phyloP scores from a whole-genome alignment of 2,329 filamentous ascomycete species.

The Colletotrichum sp. region DNA sequence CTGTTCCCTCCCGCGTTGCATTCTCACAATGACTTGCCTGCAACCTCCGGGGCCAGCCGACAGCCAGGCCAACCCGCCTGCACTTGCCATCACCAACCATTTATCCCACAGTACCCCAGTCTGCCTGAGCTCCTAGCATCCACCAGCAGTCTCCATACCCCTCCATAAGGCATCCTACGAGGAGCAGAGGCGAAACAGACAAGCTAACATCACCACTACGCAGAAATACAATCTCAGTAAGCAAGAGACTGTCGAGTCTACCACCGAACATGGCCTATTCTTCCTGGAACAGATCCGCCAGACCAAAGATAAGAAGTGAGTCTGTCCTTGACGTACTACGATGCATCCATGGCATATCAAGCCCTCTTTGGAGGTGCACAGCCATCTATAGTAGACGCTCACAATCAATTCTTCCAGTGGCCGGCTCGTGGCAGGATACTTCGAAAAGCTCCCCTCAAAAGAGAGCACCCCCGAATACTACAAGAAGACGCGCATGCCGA shows the following conservation, averaged over 20 bases:
- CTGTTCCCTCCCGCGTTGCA: background rate
- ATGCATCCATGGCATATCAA: background rate
- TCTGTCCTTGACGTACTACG: slow-evolving; percentile 22
- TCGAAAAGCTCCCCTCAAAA: slow-evolving; percentile 73
- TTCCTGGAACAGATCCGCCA: slow-evolving; percentile 78
- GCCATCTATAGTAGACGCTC: background rate
- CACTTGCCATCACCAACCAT: background rate
- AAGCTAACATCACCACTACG: background rate
- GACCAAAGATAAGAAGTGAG: slow-evolving; percentile 83
- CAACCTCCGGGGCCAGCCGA: background rate
- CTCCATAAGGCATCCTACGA: background rate
- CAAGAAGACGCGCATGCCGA: slow-evolving; percentile 75
- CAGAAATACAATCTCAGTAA: slow-evolving; percentile 54
- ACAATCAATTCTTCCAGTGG: slow-evolving; percentile 52
- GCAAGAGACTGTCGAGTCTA: slow-evolving; percentile 70
- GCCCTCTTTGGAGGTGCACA: background rate
- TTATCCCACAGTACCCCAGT: slow-evolving; percentile 1
- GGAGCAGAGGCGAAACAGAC: background rate
- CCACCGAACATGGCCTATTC: slow-evolving; percentile 72
- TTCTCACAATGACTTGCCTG: background rate
- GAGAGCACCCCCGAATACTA: slow-evolving; percentile 77
- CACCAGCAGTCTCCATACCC: background rate
- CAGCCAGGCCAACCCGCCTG: background rate
- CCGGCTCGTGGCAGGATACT: slow-evolving; percentile 75
- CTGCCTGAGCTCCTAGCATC: background rate